Evolutionary conservation across 495 filamentous ascomycete species (phyloP), one percentile per base, ranked within the genome.

Genomic region (Aspergillus asperescens): DNA sequence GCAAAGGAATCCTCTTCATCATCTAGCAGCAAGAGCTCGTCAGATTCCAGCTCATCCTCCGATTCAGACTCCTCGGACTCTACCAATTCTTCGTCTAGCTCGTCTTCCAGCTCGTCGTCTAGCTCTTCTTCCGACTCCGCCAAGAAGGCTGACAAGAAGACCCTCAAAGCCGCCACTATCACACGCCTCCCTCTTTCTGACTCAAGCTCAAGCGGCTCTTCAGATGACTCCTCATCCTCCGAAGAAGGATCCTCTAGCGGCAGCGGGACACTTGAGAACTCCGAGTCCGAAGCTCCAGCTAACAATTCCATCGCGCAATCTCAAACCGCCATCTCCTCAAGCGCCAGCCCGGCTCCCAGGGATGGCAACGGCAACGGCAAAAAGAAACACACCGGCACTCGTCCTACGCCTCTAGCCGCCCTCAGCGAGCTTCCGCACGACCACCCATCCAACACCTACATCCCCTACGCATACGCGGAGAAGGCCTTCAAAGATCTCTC

Each of bases 381-480:
- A 50, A 84, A 83, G 65, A 77, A 82, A 59, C 69, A 75, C 59
- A 61, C 55, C 18, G 74, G 74, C 43, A 67, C 72, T 40, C 70
- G 67, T 15, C 72, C 71, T 16, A 76, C 74, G 7, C 72, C 71
- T 39, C 64, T 76, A 45, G 75, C 67, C 55, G 62, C 62, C 55
- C 66, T 77, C 44, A 84, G 78, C 62, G 62, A 55, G 18, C 57
- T 65, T 42, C 66, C 72, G 12, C 62, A 68, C 27, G 63, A 77
- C 39, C 77, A 84, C 49, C 65, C 75, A 1, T 77, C 72, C 20
- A 96, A 93, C 71, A 77, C 78, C 4, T 96, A 91, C 64, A 76
- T 86, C 27, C 70, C 82, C 4, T 89, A 95, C 59, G 89, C 89
- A 31, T 99, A 96, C 64, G 90, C 91, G 5, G 83, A 92, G 46